These are phyloP conservation scores for Metarhizium humberi DNA, from an alignment of 2,329 filamentous ascomycete species.

Conservation along the genomic window DNA sequence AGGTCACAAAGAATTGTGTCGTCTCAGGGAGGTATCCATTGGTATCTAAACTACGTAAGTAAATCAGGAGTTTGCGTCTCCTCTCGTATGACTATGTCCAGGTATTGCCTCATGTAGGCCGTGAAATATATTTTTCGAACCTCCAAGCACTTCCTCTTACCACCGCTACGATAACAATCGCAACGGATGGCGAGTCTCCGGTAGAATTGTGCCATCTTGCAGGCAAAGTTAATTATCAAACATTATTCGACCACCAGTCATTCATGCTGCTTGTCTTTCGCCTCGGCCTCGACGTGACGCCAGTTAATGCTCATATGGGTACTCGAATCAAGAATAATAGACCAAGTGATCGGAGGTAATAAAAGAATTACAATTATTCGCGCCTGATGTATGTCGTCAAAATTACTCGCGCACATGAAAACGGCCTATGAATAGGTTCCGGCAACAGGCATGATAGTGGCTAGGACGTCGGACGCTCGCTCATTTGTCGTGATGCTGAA, in stretches of 20 bases:
- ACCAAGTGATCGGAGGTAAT: constrained; percentile 6
- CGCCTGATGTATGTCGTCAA: constrained; percentile 7
- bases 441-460: neutral
- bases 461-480: neutral
- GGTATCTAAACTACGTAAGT: constrained; percentile 16
- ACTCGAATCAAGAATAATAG: constrained; percentile 7
- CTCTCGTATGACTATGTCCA: constrained; percentile 10
- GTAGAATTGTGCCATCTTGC: neutral
- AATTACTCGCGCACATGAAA: constrained; percentile 4
- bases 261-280: neutral
- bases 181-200: neutral
- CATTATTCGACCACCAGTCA: neutral
- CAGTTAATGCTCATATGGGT: constrained; percentile 4
- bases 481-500: constrained; percentile 7
- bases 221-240: neutral
- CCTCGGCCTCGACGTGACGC: neutral
- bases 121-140: constrained; percentile 9
- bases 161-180: neutral
- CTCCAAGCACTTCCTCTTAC: constrained; percentile 2
- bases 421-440: neutral
- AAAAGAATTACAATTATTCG: constrained; percentile 7
- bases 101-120: constrained; percentile 4
- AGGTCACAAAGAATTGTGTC: neutral
- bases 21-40: constrained; percentile 7
- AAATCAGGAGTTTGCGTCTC: constrained; percentile 10